Evolutionary conservation across 1,284 basidiomycete genomes (phyloP).

Genomic region (Cystobasidium pallidum): DNA sequence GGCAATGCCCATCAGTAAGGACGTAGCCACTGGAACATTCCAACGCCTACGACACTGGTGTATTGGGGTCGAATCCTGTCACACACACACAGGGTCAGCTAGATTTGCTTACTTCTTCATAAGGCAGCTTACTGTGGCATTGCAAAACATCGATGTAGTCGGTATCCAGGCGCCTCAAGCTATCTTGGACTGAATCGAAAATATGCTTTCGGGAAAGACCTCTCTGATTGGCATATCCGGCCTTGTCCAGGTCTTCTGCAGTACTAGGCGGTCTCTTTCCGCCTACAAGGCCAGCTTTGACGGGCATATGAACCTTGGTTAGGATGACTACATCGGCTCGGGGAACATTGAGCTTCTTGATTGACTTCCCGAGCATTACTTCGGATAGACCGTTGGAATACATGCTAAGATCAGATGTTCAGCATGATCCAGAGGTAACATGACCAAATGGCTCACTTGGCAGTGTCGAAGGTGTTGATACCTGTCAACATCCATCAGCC

Average conservation of each 20-base stretch:
- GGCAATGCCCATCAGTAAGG: conserved; percentile 56
- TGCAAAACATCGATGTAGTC: conserved; percentile 52
- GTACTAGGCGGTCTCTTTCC: conserved; percentile 22
- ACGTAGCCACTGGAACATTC: conserved; percentile 54
- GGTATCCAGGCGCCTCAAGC: conserved; percentile 47
- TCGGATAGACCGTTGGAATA: conserved; percentile 77
- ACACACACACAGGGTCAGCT: background rate
- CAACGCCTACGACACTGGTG: conserved; percentile 61
- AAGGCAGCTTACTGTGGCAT: conserved; percentile 60
- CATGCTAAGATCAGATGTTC: conserved; percentile 52
- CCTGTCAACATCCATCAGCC: background rate
- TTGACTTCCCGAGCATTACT: conserved; percentile 73
- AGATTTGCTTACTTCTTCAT: conserved; percentile 53
- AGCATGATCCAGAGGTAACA: conserved; percentile 50
- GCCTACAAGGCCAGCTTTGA: conserved; percentile 22
- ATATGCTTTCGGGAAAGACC: conserved; percentile 48
- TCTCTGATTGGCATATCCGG: conserved; percentile 53
- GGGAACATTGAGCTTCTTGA: conserved; percentile 70
- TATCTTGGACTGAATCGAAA: conserved; percentile 40
- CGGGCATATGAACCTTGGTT: conserved; percentile 64
- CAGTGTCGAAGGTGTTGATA: conserved; percentile 36
- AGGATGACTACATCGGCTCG: conserved; percentile 75
- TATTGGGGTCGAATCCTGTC: conserved; percentile 67
- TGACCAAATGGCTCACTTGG: background rate
- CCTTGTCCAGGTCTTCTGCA: conserved; percentile 25